Base-by-base conservation (phyloP, 2,329 filamentous ascomycete species). In the Stenocarpella maydis region DNA sequence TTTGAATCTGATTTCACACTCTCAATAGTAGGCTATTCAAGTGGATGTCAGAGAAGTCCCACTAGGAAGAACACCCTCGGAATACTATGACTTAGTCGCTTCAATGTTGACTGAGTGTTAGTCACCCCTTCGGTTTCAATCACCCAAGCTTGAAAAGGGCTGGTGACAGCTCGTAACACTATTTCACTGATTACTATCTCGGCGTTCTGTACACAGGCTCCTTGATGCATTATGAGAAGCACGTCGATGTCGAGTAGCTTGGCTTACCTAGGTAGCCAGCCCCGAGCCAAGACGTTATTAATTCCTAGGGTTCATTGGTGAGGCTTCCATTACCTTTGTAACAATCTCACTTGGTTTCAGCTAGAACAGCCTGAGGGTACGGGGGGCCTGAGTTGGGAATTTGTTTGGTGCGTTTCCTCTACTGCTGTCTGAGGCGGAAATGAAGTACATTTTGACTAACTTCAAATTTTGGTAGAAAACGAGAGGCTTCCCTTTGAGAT, bases 401-500 rank as follows among this genome's bases (percentile, higher is more conserved):
- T 61, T 61, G 10, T 61, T 61, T 47, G 55, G 55, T 61, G 34
- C 9, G 55, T 61, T 21, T 7, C 26, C n/a, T 21, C 21, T 12
- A 34, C n/a, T 21, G 21, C 10, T 7, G 15, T 9, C 4, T 4
- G 1, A 61, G 39, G 19, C 28, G 17, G 37, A 4, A 19, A 0
- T n/a, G 12, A n/a, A 47, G 2, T 61, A 9, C 3, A 9, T 10
- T 31, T 12, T 21, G 24, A n/a, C 31, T 31, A 10, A 43, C 39
- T 15, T 47, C 9, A 2, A 19, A 1, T 41, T 24, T 1, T 10
- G 19, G 12, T 15, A 61, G 55, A 61, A 21, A 47, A 61, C 12
- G 55, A 61, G 41, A 61, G 55, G 15, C 55, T 61, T 19, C 55
- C 55, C 10, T 61, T 61, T n/a, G 55, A 61, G 55, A 39, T 61